Evolutionary conservation across 257 asterid genomes (phyloP).

Genomic region (Henckelia pumila): DNA sequence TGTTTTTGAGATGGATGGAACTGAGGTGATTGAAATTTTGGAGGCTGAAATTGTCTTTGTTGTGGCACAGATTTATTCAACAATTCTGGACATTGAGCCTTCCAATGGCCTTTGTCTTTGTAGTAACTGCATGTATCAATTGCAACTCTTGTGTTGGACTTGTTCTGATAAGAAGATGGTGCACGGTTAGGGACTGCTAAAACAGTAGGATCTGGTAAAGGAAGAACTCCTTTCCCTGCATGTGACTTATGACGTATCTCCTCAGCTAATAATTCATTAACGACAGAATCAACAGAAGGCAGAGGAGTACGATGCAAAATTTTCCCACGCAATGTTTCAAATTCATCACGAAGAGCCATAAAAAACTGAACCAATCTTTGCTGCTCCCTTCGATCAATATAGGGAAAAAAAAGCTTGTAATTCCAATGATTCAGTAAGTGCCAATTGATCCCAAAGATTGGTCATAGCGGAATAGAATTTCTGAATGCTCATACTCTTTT

Average conservation of each 20-base stretch:
- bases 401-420: too few species aligned
- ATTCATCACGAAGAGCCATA: too few species aligned
- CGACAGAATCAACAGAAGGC: background rate
- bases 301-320: background rate
- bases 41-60: background rate
- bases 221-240: too few species aligned
- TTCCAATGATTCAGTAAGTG: too few species aligned
- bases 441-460: too few species aligned
- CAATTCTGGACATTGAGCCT: constrained; percentile 14
- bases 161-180: background rate
- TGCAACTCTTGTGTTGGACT: background rate
- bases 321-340: background rate
- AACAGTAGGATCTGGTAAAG: background rate
- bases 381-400: too few species aligned
- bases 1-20: too few species aligned
- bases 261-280: background rate
- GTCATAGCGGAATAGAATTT: too few species aligned
- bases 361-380: too few species aligned
- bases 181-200: background rate
- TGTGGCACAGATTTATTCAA: background rate
- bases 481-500: too few species aligned
- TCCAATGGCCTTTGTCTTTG: background rate
- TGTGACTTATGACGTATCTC: background rate
- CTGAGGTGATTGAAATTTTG: background rate
- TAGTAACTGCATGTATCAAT: background rate